Percentiles rank a stretch among this genome's conserved stretches.
Conservation (phyloP, 805 yeast species). For the Wickerhamiella bombiphila region DNA sequence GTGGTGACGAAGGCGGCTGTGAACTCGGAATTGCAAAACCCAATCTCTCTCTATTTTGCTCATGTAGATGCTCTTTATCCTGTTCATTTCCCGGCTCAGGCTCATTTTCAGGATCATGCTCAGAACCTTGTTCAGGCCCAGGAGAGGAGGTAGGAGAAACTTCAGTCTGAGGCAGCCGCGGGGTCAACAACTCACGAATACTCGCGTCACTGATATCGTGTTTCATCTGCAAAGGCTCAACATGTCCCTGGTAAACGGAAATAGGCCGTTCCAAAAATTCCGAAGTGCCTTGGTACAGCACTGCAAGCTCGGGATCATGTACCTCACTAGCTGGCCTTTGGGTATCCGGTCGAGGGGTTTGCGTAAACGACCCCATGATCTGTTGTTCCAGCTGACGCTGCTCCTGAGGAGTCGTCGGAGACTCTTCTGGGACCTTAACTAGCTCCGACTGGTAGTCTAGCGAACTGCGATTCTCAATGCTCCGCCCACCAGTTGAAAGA, state of each 20-base stretch:
- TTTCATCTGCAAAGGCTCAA: constrained; percentile 8
- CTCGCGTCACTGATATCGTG: constrained; percentile 14
- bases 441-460: constrained; percentile 11
- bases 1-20: not conserved
- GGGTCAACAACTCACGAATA: constrained; percentile 18
- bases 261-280: constrained; percentile 20
- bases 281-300: constrained; percentile 20
- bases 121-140: constrained; percentile 1
- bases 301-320: constrained; percentile 22
- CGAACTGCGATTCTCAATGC: constrained; percentile 12
- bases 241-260: constrained; percentile 17
- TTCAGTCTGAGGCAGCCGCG: constrained; percentile 9
- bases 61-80: not conserved
- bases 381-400: constrained; percentile 1
- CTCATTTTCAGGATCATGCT: constrained; percentile 5
- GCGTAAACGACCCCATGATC: constrained; percentile 3
- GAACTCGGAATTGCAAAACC: not conserved
- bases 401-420: constrained; percentile 3
- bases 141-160: not conserved
- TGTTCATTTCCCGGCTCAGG: constrained; percentile 1
- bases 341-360: constrained; percentile 1
- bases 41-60: too few relatives aligned
- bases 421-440: constrained; percentile 10
- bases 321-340: constrained; percentile 2
- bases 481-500: constrained; percentile 19